Evolutionary conservation across 192 early-diverging fungal genomes (phyloP).

Genomic region (Phycomyces nitens): DNA sequence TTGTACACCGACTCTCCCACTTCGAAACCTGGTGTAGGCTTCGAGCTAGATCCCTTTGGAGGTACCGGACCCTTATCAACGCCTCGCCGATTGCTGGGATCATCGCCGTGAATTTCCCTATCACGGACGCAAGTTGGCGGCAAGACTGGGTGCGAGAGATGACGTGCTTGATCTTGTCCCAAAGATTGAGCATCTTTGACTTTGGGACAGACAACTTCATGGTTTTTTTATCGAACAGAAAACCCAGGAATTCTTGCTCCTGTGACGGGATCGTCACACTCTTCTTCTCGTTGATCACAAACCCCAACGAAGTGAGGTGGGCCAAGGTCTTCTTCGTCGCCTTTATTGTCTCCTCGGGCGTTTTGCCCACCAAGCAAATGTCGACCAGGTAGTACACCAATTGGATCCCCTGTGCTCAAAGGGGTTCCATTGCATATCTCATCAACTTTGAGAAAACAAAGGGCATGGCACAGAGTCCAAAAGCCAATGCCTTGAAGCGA

Average conservation of each 20-base stretch:
- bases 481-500: not conserved
- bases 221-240: conserved; percentile 9
- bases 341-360: too few relatives aligned
- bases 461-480: not conserved
- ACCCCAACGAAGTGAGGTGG: not conserved
- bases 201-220: not conserved
- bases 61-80: conserved; percentile 2
- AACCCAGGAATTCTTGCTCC: conserved; percentile 12
- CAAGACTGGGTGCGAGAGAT: not conserved
- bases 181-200: conserved; percentile 8
- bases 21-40: not conserved
- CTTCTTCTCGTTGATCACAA: conserved; percentile 13
- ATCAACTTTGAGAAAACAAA: not conserved
- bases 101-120: conserved; percentile 14
- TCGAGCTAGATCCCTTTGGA: conserved; percentile 10
- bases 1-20: too few relatives aligned
- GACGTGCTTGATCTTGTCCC: not conserved
- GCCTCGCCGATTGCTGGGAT: conserved; percentile 19
- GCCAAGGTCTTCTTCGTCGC: not conserved
- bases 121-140: conserved; percentile 2
- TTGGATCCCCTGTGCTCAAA: too few relatives aligned
- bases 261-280: not conserved
- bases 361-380: too few relatives aligned
- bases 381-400: too few relatives aligned
- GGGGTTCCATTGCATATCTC: too few relatives aligned